Percentiles rank a stretch among this genome's conserved stretches.
phyloP scores from a whole-genome alignment of 2,329 filamentous ascomycete species.

The Teratosphaeria zuluensis region DNA sequence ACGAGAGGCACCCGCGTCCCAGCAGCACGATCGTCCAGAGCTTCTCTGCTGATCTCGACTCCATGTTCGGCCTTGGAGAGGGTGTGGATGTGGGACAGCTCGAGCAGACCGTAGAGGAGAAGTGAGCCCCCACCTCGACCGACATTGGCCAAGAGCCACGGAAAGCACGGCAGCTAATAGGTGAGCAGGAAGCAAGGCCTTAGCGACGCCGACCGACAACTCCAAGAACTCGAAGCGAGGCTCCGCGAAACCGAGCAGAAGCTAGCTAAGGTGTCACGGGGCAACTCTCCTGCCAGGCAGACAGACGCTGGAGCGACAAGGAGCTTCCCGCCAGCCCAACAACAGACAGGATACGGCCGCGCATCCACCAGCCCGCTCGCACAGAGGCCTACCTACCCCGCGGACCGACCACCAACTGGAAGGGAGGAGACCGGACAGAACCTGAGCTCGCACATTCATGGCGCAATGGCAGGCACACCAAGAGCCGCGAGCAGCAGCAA shows the following conservation, averaged over 20 bases:
- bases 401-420: constrained; percentile 13
- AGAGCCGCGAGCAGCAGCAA: constrained; percentile 11
- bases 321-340: constrained; percentile 6
- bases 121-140: constrained; percentile 46
- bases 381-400: constrained; percentile 16
- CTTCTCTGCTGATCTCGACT: constrained; percentile 77
- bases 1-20: neutral
- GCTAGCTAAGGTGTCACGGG: constrained; percentile 37
- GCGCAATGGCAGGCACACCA: constrained; percentile 13
- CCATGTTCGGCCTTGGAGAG: constrained; percentile 79
- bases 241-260: constrained; percentile 78
- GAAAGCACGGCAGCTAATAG: neutral
- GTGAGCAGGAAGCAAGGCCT: constrained; percentile 65
- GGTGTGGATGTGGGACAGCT: constrained; percentile 64
- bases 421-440: constrained; percentile 13
- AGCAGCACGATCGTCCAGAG: constrained; percentile 75
- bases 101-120: constrained; percentile 66
- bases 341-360: constrained; percentile 4
- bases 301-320: constrained; percentile 8
- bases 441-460: constrained; percentile 16
- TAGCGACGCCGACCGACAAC: constrained; percentile 62
- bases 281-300: constrained; percentile 16
- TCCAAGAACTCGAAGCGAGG: constrained; percentile 74
- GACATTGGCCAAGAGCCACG: neutral
- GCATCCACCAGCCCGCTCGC: constrained; percentile 15